Evolutionary conservation across 768 basidiomycete species (phyloP).

Genomic region (Lyophyllum shimeji): DNA sequence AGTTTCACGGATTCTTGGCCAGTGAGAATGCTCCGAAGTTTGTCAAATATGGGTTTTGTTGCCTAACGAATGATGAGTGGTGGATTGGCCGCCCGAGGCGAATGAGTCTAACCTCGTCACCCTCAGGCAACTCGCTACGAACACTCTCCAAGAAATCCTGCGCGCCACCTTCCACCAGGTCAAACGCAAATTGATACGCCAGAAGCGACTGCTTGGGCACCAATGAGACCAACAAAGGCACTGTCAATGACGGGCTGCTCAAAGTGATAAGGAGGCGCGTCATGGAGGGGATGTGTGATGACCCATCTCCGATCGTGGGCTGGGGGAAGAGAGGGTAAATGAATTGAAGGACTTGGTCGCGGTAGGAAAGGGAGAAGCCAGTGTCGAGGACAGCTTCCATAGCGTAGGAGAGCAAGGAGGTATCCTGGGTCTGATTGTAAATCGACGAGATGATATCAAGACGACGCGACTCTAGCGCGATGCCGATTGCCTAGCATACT

Average conservation of each 20-base stretch:
- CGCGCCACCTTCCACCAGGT: constrained; percentile 89
- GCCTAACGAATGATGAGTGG: constrained; percentile 35
- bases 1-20: constrained; percentile 92
- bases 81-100: not conserved
- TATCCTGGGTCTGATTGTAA: constrained; percentile 73
- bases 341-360: constrained; percentile 77
- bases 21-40: constrained; percentile 78
- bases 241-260: constrained; percentile 76
- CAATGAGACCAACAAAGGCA: constrained; percentile 70
- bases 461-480: constrained; percentile 89
- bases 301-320: constrained; percentile 67
- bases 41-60: constrained; percentile 65
- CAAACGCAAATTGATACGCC: constrained; percentile 95
- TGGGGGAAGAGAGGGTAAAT: constrained; percentile 85
- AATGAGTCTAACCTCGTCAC: constrained; percentile 49
- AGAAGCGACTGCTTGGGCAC: constrained; percentile 70
- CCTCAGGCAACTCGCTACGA: constrained; percentile 65
- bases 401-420: constrained; percentile 81
- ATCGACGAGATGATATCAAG: constrained; percentile 83
- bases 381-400: constrained; percentile 92
- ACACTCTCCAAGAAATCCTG: constrained; percentile 89
- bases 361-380: constrained; percentile 82
- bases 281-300: constrained; percentile 75
- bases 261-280: constrained; percentile 90
- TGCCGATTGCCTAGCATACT: constrained; percentile 76